Base-by-base conservation (phyloP, 2,329 filamentous ascomycete species). In the Blumeriella jaapii region DNA sequence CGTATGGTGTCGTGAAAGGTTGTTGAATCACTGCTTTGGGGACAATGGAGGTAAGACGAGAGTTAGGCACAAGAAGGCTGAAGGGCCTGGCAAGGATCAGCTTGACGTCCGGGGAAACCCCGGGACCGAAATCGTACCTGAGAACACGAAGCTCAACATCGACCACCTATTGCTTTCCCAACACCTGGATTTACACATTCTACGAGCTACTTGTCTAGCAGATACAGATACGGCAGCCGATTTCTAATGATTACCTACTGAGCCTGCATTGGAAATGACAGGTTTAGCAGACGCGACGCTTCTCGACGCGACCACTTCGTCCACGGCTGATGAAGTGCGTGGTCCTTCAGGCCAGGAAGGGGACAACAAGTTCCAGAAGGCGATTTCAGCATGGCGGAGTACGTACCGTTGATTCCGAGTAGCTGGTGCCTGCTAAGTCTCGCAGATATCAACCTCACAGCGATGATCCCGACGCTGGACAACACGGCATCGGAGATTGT, bases 341-440 rank as follows among this genome's bases (percentile, higher is more conserved):
- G 34, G 23, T 39, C 36, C 42, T 42, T 24, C 41, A 23, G 41
- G 36, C 18, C 42, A 48, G 8, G 72, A 77, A 31, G 72, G 71
- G 22, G 77, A 80, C 50, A 96, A 93, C 65, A 95, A 94, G 61
- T 98, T 98, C 58, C 91, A 98, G 59, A 82, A 80, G 56, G 91
- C 91, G 38, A 93, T 98, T 50, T 83, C 85, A 45, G 83, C 87
- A 57, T 98, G 91, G 91, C 78, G 91, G 66, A 87, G 87, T 94
- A 73, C 40, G 66, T n/a, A n/a, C n/a, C n/a, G n/a, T n/a, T n/a
- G n/a, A n/a, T n/a, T n/a, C n/a, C n/a, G n/a, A n/a, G n/a, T n/a
- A n/a, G n/a, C n/a, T n/a, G n/a, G n/a, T n/a, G n/a, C n/a, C n/a
- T n/a, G n/a, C n/a, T n/a, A n/a, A n/a, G n/a, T 24, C 42, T 32